A percentile compares a stretch with the other conserved stretches of the same genome.
These are phyloP conservation scores for Comarum palustre DNA, from an alignment of 306 rosid genomes.

Conservation along the genomic window DNA sequence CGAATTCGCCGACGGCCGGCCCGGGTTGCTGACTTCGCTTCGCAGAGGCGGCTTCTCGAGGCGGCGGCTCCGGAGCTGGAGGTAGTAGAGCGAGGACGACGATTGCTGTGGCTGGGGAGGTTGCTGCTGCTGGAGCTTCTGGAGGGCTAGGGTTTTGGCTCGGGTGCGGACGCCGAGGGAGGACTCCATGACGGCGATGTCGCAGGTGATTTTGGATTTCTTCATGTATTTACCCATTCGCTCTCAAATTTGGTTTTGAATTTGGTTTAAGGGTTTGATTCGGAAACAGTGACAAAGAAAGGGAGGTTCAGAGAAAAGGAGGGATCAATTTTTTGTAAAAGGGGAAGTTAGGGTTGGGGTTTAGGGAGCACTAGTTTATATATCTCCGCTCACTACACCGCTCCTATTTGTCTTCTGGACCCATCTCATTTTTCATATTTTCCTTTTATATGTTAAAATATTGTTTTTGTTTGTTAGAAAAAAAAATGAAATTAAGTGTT, in stretches of 20 bases:
- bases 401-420: no score
- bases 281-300: background rate
- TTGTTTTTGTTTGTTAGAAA: no score
- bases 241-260: background rate
- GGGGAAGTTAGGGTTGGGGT: conserved; percentile 39
- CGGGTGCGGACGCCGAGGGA: conserved; percentile 74
- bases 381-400: no score
- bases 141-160: conserved; percentile 68
- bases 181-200: conserved; percentile 60
- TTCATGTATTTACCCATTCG: conserved; percentile 76
- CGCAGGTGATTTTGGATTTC: conserved; percentile 59
- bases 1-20: background rate
- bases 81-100: conserved; percentile 47
- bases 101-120: background rate
- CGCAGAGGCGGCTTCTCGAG: conserved; percentile 50
- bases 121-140: conserved; percentile 39
- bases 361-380: no score
- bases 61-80: conserved; percentile 85
- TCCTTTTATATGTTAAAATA: no score
- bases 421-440: no score
- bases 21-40: background rate
- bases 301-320: background rate
- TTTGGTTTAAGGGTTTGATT: background rate
- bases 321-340: conserved; percentile 6
- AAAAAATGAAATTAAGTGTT: no score